Conservation (phyloP, 2,329 filamentous ascomycete genomes). For the Xenoacremonium recifei region DNA sequence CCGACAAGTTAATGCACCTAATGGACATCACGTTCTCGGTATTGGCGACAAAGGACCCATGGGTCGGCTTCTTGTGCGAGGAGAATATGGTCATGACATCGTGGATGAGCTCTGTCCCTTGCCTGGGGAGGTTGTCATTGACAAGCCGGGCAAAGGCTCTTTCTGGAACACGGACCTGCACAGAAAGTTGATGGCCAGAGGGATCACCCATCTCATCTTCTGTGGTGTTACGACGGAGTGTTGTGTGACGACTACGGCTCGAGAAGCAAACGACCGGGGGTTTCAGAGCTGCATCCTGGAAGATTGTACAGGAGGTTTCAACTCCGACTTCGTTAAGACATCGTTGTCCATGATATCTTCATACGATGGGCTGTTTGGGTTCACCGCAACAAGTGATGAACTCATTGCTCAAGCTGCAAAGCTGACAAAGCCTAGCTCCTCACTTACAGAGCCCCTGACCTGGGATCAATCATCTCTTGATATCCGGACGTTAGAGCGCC, state of each 20-base stretch:
- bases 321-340: constrained; percentile 40
- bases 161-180: constrained; percentile 58
- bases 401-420: not conserved
- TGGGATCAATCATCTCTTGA: not conserved
- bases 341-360: constrained; percentile 1
- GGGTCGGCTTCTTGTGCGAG: too few relatives aligned
- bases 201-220: constrained; percentile 57
- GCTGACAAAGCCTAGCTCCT: not conserved
- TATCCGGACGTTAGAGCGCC: not conserved
- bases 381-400: constrained; percentile 40
- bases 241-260: constrained; percentile 54
- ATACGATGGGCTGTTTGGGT: constrained; percentile 30
- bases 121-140: constrained; percentile 52
- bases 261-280: constrained; percentile 59
- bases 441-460: not conserved
- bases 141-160: constrained; percentile 58
- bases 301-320: constrained; percentile 49
- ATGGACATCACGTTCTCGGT: not conserved
- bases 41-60: too few relatives aligned
- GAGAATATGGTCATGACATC: constrained; percentile 54
- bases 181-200: constrained; percentile 50
- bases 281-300: constrained; percentile 60
- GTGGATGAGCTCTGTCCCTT: constrained; percentile 51
- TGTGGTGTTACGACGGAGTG: constrained; percentile 57
- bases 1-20: not conserved